These are phyloP conservation scores for Boletus subcaerulescens DNA, from an alignment of 768 basidiomycete genomes.

Conservation along the genomic window DNA sequence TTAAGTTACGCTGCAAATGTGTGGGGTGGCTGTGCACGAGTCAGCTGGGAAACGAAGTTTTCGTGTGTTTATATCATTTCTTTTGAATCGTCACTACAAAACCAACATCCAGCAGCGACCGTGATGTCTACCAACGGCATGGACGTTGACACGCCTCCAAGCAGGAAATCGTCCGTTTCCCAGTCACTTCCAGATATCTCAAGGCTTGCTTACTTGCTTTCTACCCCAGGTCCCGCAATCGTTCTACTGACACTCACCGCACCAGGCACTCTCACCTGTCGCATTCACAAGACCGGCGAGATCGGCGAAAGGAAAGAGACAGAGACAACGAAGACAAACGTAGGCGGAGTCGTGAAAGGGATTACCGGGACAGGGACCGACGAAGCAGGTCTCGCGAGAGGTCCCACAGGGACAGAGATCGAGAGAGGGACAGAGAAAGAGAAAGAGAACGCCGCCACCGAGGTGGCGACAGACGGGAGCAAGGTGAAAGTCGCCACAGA, in stretches of 20 bases:
- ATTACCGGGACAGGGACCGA: conserved; percentile 48
- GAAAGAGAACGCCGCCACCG: conserved; percentile 45
- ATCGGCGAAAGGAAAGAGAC: conserved; percentile 47
- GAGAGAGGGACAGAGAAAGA: conserved; percentile 28
- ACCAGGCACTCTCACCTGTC: conserved; percentile 74
- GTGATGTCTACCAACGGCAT: conserved; percentile 53
- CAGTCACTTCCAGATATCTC: not conserved
- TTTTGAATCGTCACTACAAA: conserved; percentile 5
- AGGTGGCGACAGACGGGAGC: conserved; percentile 44
- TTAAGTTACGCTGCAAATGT: no score
- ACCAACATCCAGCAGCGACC: conserved; percentile 5
- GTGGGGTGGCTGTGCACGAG: conserved; percentile 24
- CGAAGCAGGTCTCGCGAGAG: conserved; percentile 50
- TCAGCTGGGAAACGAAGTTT: conserved; percentile 29
- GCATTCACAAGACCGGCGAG: conserved; percentile 53
- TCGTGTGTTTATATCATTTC: conserved; percentile 30
- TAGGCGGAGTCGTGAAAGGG: conserved; percentile 60
- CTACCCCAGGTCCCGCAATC: conserved; percentile 57
- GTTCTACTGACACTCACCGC: conserved; percentile 73
- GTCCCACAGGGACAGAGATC: conserved; percentile 38
- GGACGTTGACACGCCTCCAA: conserved; percentile 62
- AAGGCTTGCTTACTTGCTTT: conserved; percentile 5
- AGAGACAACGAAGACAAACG: conserved; percentile 55
- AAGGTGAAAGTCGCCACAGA: conserved; percentile 54
- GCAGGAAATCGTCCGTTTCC: conserved; percentile 56